Base-by-base conservation (phyloP, 805 yeast species). In the Kazachstania psychrophila region DNA sequence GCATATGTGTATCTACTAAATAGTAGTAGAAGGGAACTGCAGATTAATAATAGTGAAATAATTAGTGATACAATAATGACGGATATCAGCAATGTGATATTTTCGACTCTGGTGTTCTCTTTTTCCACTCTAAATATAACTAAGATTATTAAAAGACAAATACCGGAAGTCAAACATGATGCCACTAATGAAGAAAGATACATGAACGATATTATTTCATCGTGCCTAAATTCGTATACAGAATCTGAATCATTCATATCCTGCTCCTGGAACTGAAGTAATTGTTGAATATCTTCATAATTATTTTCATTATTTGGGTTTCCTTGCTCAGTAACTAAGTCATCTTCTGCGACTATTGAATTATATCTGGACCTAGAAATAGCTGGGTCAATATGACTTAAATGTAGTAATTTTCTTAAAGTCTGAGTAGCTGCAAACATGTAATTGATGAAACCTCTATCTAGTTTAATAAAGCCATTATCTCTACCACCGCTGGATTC, bases 1-100 rank as follows among this genome's bases (percentile, higher is more conserved):
- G 60, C 62, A 23, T 49, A 38, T 1, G 48, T 37, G 37, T 40
- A 54, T 30, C 62, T 45, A 31, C 58, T 56, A 34, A 57, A 56
- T n/a, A 56, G 34, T 2, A 57, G 38, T 12, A 56, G 29, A 17
- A 57, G 35, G 22, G 51, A 45, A 23, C 42, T 18, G 19, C 49
- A 42, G 16, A 49, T 53, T 18, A 56, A 42, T 8, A 48, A 23
- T 23, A 57, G 33, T 6, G 62, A 51, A 8, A 49, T 17, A 9
- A 55, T 14, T 30, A 57, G 33, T 2, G 61, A 48, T 11, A 39
- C 19, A 13, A 52, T 42, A 6, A 56, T 44, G 14, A 54, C 32
- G 11, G 37, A 25, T 2, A 51, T 42, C 7, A 56, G 33, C 2
- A 45, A 9, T 5, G 36, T 41, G 7, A 44, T 44, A n/a, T 49